A percentile compares a stretch with the other conserved stretches of the same genome.
phyloP scores from a whole-genome alignment of 306 rosid species.

The Lotus japonicus region DNA sequence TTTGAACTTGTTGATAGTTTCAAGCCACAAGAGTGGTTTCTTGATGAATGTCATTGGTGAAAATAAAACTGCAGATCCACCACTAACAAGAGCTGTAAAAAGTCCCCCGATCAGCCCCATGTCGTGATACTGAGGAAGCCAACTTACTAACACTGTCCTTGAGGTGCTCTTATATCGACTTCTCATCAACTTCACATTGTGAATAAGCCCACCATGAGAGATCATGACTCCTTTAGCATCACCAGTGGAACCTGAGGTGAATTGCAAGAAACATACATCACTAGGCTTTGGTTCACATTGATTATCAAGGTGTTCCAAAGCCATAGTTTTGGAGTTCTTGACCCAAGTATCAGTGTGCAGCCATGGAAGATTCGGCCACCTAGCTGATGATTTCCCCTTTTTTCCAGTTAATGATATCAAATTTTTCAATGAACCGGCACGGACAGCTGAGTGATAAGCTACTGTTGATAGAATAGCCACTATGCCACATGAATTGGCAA shows the following conservation, averaged over 20 bases:
- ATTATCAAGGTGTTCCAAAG: slow-evolving; percentile 21
- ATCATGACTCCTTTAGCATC: slow-evolving; percentile 99
- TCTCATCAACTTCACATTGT: slow-evolving; percentile 81
- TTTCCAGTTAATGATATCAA: slow-evolving; percentile 45
- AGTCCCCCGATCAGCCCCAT: slow-evolving; percentile 97
- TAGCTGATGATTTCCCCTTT: slow-evolving; percentile 46
- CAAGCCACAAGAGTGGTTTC: slow-evolving; percentile 86
- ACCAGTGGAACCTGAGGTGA: slow-evolving; percentile 90
- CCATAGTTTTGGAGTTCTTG: slow-evolving; percentile 41
- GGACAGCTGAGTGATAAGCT: slow-evolving; percentile 79
- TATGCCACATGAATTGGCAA: slow-evolving; percentile 73
- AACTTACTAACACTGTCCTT: slow-evolving; percentile 71
- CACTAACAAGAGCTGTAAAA: slow-evolving; percentile 86
- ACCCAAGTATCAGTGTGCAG: slow-evolving; percentile 73
- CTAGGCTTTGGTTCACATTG: slow-evolving; percentile 47
- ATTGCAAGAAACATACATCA: slow-evolving; percentile 77
- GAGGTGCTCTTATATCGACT: slow-evolving; percentile 77
- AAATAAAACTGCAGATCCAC: slow-evolving; percentile 73
- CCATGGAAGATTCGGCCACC: slow-evolving; percentile 94
- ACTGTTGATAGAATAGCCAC: slow-evolving; percentile 72
- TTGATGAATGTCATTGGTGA: slow-evolving; percentile 85
- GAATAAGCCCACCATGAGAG: slow-evolving; percentile 83
- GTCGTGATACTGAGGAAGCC: slow-evolving; percentile 99
- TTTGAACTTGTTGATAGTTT: slow-evolving; percentile 67
- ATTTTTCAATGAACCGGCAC: slow-evolving; percentile 60